phyloP scores from a whole-genome alignment of 2,329 filamentous ascomycete species.

The Neurospora crassa region DNA sequence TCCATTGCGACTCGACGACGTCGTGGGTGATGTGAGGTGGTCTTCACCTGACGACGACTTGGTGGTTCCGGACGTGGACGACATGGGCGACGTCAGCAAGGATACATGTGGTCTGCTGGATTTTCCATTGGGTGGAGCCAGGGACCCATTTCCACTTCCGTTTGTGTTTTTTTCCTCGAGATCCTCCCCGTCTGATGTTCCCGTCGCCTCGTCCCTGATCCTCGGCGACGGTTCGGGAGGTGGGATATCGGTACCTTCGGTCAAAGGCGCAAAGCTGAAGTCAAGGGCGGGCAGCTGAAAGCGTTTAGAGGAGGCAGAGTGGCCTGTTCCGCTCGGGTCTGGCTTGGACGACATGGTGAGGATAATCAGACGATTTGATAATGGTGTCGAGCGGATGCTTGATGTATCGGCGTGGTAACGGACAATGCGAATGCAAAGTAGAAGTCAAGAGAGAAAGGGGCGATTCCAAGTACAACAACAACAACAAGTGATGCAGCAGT shows the following conservation, averaged over 20 bases:
- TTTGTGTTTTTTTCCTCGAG: conserved; percentile 15
- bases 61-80: conserved; percentile 27
- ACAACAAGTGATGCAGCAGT: not conserved
- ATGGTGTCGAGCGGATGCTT: not conserved
- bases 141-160: conserved; percentile 7
- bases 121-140: conserved; percentile 31
- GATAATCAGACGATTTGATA: not conserved
- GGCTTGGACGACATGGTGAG: conserved; percentile 21
- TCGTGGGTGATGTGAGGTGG: conserved; percentile 38
- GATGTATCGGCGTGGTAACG: not conserved
- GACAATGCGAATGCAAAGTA: not conserved
- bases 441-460: not conserved
- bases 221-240: conserved; percentile 45
- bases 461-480: not conserved
- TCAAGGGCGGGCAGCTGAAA: conserved; percentile 51
- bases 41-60: conserved; percentile 42
- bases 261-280: conserved; percentile 49
- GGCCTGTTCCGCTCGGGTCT: conserved; percentile 14
- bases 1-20: conserved; percentile 40
- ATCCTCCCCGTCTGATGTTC: conserved; percentile 20
- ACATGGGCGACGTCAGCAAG: conserved; percentile 24
- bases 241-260: conserved; percentile 52
- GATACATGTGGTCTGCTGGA: conserved; percentile 18
- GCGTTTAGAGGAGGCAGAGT: conserved; percentile 17
- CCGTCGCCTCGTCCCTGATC: conserved; percentile 35